Percentiles rank a stretch among this genome's conserved stretches.
Conservation (phyloP, 108 stramenopile genomes). For the Nitzschia inconspicua region DNA sequence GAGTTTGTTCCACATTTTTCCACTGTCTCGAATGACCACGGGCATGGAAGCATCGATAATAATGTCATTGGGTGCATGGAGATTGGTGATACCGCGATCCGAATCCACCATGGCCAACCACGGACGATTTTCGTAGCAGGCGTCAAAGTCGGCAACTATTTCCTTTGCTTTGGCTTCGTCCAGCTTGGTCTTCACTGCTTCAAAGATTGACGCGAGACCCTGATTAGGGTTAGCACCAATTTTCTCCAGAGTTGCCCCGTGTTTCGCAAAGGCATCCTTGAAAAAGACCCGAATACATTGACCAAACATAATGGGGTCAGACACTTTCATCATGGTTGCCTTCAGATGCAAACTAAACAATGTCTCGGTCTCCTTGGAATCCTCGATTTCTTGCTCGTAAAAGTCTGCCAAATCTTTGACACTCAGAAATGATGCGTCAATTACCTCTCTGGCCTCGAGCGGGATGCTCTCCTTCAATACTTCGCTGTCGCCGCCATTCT, state of each 20-base stretch:
- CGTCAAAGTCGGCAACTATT: constrained; percentile 78
- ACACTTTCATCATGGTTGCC: constrained; percentile 96
- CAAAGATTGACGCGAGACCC: constrained; percentile 75
- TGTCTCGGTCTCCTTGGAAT: constrained; percentile 82
- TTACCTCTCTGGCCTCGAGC: constrained; percentile 79
- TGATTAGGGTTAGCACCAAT: constrained; percentile 91
- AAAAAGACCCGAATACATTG: constrained; percentile 86
- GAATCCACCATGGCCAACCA: constrained; percentile 94
- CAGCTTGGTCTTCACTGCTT: constrained; percentile 57
- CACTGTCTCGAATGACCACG: constrained; percentile 84
- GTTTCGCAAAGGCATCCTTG: constrained; percentile 88
- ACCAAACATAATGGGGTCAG: constrained; percentile 93
- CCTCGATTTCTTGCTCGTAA: constrained; percentile 78
- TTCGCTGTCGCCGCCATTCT: constrained; percentile 31
- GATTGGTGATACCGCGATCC: constrained; percentile 90
- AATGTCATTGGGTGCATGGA: constrained; percentile 80
- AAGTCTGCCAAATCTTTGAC: constrained; percentile 56
- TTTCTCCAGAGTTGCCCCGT: constrained; percentile 64
- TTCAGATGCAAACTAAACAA: constrained; percentile 86
- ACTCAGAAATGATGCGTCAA: constrained; percentile 81
- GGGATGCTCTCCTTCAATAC: constrained; percentile 69
- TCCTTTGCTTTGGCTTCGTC: constrained; percentile 46
- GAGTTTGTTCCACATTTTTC: constrained; percentile 95
- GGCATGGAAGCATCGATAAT: constrained; percentile 96
- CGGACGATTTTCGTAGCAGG: constrained; percentile 76